Evolutionary conservation across 2,329 filamentous ascomycete species (phyloP).

Genomic region (Fusarium sp.): DNA sequence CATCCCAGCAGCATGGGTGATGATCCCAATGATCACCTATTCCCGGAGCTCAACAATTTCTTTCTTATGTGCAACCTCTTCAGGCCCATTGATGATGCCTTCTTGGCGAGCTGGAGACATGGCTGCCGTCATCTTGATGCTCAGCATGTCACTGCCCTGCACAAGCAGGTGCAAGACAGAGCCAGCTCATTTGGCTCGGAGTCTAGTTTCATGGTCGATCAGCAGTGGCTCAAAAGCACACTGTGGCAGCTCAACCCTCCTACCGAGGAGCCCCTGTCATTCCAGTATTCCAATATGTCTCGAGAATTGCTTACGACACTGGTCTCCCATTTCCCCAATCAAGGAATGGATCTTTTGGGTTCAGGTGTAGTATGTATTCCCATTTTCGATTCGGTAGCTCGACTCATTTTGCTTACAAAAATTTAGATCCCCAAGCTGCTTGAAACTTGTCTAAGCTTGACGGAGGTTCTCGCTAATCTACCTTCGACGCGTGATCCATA

Average conservation of each 20-base stretch:
- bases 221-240: conserved; percentile 73
- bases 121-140: conserved; percentile 67
- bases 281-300: conserved; percentile 72
- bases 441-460: conserved; percentile 78
- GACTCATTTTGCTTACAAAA: conserved; percentile 17
- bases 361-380: conserved; percentile 72
- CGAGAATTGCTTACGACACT: conserved; percentile 72
- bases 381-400: not conserved
- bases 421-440: conserved; percentile 80
- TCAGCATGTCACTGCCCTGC: conserved; percentile 66
- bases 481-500: conserved; percentile 71
- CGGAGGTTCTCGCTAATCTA: conserved; percentile 76
- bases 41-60: conserved; percentile 65
- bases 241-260: conserved; percentile 69
- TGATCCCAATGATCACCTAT: conserved; percentile 66
- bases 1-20: conserved; percentile 71
- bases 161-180: conserved; percentile 70
- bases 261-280: conserved; percentile 66
- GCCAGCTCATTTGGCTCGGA: conserved; percentile 64
- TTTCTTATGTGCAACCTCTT: conserved; percentile 71
- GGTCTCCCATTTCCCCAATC: conserved; percentile 76
- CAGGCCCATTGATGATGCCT: conserved; percentile 72
- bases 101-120: conserved; percentile 75
- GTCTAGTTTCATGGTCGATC: conserved; percentile 66
- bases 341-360: conserved; percentile 79